Conservation (phyloP, 1,284 basidiomycete species). For the Cronartium quercuum region DNA sequence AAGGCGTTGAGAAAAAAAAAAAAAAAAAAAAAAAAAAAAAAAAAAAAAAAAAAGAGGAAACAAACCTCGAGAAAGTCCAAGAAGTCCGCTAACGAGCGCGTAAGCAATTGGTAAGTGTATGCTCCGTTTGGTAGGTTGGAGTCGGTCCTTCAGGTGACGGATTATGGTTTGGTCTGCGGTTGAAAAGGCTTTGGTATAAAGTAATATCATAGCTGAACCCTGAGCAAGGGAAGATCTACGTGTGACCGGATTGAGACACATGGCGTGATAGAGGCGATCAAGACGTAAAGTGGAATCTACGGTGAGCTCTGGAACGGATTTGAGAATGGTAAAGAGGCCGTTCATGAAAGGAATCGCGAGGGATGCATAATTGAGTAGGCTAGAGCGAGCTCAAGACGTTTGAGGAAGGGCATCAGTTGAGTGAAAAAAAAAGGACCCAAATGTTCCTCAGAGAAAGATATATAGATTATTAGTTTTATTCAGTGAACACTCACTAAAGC, state of each 20-base stretch:
- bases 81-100: constrained; percentile 66
- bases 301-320: constrained; percentile 24
- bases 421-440: background rate
- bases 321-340: background rate
- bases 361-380: background rate
- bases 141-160: constrained; percentile 52
- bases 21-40: too few relatives aligned
- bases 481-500: too few relatives aligned
- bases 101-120: constrained; percentile 74
- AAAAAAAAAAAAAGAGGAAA: too few relatives aligned
- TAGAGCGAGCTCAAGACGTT: constrained; percentile 13
- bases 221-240: constrained; percentile 82
- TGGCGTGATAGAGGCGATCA: constrained; percentile 73
- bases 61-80: constrained; percentile 24
- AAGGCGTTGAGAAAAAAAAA: too few relatives aligned
- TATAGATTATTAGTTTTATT: too few relatives aligned
- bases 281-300: constrained; percentile 56
- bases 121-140: constrained; percentile 57
- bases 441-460: too few relatives aligned
- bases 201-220: constrained; percentile 82
- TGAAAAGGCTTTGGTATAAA: constrained; percentile 72
- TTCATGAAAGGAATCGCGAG: background rate
- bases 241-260: constrained; percentile 82
- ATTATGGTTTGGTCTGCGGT: constrained; percentile 49
- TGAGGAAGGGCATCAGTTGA: background rate